phyloP scores from a whole-genome alignment of 2,329 filamentous ascomycete species.

The Neopestalotiopsis clavispora region DNA sequence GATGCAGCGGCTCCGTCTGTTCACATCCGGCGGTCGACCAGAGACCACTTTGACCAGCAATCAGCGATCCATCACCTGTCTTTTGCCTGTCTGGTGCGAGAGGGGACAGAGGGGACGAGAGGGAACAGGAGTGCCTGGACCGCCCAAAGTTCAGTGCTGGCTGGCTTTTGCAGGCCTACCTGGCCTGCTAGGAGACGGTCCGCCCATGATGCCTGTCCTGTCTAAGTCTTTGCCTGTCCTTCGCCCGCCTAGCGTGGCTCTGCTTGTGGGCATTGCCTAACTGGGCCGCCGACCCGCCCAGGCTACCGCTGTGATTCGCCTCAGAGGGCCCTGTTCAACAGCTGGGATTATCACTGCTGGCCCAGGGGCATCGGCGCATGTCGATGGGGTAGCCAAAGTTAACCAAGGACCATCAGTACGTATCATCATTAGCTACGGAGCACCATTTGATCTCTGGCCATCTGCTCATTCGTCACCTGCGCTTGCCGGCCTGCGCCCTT shows the following conservation, averaged over 20 bases:
- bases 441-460: slow-evolving; percentile 3
- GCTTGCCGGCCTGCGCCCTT: slow-evolving; percentile 12
- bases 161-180: background rate
- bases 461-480: slow-evolving; percentile 10
- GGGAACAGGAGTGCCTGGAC: background rate
- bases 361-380: background rate
- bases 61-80: background rate
- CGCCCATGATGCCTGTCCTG: background rate
- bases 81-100: background rate
- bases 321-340: background rate
- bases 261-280: slow-evolving; percentile 12
- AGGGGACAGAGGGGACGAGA: background rate
- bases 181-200: slow-evolving; percentile 1
- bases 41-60: background rate
- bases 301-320: slow-evolving; percentile 3
- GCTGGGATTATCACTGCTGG: background rate
- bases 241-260: slow-evolving; percentile 4
- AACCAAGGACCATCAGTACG: background rate
- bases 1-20: background rate
- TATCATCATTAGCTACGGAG: background rate
- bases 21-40: background rate
- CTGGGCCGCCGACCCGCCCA: slow-evolving; percentile 9
- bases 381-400: background rate
- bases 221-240: background rate
- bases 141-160: background rate